Percentiles rank a stretch among this genome's conserved stretches.
These are phyloP conservation scores for Trametes cingulata DNA, from an alignment of 768 basidiomycete species.

Conservation along the genomic window DNA sequence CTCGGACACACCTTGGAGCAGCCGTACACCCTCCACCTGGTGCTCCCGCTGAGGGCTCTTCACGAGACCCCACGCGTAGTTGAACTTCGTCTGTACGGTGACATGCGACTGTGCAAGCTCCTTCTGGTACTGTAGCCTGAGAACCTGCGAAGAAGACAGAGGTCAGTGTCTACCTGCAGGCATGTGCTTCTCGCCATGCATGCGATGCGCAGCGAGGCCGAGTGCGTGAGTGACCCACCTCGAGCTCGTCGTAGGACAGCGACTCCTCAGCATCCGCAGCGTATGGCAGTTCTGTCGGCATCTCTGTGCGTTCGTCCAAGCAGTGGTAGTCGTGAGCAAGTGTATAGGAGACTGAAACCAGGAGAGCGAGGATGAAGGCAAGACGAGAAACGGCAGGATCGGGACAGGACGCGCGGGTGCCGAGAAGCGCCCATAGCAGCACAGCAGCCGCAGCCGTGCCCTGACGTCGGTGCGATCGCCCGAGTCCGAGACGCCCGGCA, in stretches of 20 bases:
- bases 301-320: slow-evolving; percentile 23
- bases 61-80: slow-evolving; percentile 95
- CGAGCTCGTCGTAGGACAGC: slow-evolving; percentile 85
- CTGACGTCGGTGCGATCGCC: not conserved
- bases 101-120: slow-evolving; percentile 83
- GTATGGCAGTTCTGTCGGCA: slow-evolving; percentile 88
- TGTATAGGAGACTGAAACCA: not conserved
- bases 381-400: slow-evolving; percentile 7
- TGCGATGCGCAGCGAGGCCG: too few relatives aligned
- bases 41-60: slow-evolving; percentile 85
- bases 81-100: slow-evolving; percentile 95
- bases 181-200: not conserved
- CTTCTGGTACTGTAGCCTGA: slow-evolving; percentile 85
- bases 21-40: slow-evolving; percentile 88
- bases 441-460: not conserved
- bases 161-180: not conserved
- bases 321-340: not conserved
- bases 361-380: not conserved
- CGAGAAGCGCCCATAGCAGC: slow-evolving; percentile 7
- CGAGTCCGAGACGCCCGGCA: not conserved
- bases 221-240: slow-evolving; percentile 57
- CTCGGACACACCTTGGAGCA: slow-evolving; percentile 74
- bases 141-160: slow-evolving; percentile 52
- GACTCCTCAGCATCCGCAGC: slow-evolving; percentile 94
- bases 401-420: slow-evolving; percentile 11